Percentiles rank a stretch among this genome's conserved stretches.
Conservation (phyloP, 148 eudicot species). For the Linanthus parryae region DNA sequence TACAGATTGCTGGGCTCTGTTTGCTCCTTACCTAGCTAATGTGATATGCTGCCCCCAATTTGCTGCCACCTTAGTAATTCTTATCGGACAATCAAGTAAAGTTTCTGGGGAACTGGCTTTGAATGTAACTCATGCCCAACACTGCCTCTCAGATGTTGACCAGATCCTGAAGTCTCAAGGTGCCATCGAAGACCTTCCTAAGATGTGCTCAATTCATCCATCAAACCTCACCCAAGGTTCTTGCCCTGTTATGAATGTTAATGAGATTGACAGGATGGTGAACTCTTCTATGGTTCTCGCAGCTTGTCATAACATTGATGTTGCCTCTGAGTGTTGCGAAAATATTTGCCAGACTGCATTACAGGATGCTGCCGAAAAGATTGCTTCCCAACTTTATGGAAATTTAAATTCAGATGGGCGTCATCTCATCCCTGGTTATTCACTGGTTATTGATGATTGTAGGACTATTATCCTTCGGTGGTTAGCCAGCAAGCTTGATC, state of each 20-base stretch:
- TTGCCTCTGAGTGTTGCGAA: constrained; percentile 21
- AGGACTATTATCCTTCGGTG: constrained; percentile 22
- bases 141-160: constrained; percentile 30
- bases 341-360: constrained; percentile 25
- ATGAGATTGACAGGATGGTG: constrained; percentile 21
- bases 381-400: constrained; percentile 6
- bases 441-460: constrained; percentile 14
- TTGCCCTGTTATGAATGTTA: constrained; percentile 20
- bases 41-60: constrained; percentile 36
- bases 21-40: constrained; percentile 32
- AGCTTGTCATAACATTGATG: constrained; percentile 22
- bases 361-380: constrained; percentile 16
- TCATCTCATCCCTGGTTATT: constrained; percentile 2
- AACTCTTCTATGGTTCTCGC: constrained; percentile 11
- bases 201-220: constrained; percentile 20
- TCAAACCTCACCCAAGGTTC: constrained; percentile 20
- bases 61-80: constrained; percentile 20
- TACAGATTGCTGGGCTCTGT: constrained; percentile 26
- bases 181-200: constrained; percentile 15
- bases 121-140: constrained; percentile 16
- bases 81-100: constrained; percentile 24
- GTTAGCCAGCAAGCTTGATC: constrained; percentile 31
- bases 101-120: constrained; percentile 15
- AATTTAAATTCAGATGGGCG: neutral
- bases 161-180: constrained; percentile 23